Evolutionary conservation across 495 filamentous ascomycete genomes (phyloP), one percentile per base, ranked within the genome.

Genomic region (Penicillium dipodomyicola): DNA sequence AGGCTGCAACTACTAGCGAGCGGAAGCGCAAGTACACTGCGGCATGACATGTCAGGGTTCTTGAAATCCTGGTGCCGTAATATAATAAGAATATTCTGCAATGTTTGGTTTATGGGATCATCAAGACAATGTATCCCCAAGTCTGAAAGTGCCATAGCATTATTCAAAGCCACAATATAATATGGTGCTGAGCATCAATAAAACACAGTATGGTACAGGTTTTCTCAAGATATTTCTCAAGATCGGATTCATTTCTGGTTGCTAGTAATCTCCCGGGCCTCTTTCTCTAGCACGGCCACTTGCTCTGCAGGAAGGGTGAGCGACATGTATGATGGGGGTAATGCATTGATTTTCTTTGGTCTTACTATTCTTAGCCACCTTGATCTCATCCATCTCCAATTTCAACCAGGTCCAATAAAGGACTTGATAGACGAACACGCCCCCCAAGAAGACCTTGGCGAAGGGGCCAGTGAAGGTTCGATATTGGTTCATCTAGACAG

Each of bases 401-500:
- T 89, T 94, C 71, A 84, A 56, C 94, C 93, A 98, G 20, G 77
- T 73, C 82, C 83, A 95, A 72, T 96, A 96, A 23, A 84, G 71
- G 10, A 90, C 64, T 70, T 98, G 94, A 73, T 96, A 98, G 0
- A 87, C 90, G 70, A 96, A 87, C 22, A 96, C 77, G 14, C 91
- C 89, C 49, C 91, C 85, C 9, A 97, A 80, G 64, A 96, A 87
- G 56, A 88, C 87, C 72, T 96, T 97, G 37, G 81, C 81, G 55
- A 97, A 82, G 12, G 94, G 92, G 7, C 87, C 79, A 25, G 82
- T 79, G 70, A 95, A 96, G 52, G 81, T 80, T 59, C 83, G 86
- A 75, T 94, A 98, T 68, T 93, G 92, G 2, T 76, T 72, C 44
- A 84, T 67, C 88, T 96, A 33, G 29, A 25, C 15, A 17, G 5